phyloP scores from a whole-genome alignment of 2,329 filamentous ascomycete genomes.

The Fusarium euwallaceae region DNA sequence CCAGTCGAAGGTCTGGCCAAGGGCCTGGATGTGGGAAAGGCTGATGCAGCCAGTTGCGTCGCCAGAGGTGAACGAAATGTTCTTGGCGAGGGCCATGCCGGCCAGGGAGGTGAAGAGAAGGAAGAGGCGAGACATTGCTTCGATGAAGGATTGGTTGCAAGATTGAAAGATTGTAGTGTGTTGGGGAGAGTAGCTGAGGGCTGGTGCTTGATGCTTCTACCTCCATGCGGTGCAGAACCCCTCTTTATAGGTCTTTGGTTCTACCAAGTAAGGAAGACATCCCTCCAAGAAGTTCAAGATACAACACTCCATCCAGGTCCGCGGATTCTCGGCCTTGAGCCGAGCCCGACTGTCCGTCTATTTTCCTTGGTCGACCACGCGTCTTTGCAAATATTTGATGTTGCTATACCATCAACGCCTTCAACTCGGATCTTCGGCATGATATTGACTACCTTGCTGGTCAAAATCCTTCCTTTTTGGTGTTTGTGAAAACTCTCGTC shows the following conservation, averaged over 20 bases:
- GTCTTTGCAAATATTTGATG: not conserved
- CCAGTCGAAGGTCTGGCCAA: slow-evolving; percentile 22
- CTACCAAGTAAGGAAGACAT: not conserved
- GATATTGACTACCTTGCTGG: not conserved
- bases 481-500: not conserved
- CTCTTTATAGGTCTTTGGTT: not conserved
- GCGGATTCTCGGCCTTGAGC: not conserved
- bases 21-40: slow-evolving; percentile 27
- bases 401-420: not conserved
- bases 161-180: not conserved
- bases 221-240: not conserved
- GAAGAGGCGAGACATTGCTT: slow-evolving; percentile 13
- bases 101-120: slow-evolving; percentile 17
- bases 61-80: slow-evolving; percentile 12
- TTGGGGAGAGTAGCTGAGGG: not conserved
- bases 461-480: not conserved
- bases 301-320: not conserved
- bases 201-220: not conserved
- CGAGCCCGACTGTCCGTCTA: not conserved
- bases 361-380: not conserved
- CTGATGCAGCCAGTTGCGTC: slow-evolving; percentile 14
- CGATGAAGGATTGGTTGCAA: not conserved
- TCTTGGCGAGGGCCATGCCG: not conserved
- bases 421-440: not conserved
- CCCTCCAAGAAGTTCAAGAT: not conserved